Evolutionary conservation across 768 basidiomycete genomes (phyloP).

Genomic region (Mycena chlorophos): DNA sequence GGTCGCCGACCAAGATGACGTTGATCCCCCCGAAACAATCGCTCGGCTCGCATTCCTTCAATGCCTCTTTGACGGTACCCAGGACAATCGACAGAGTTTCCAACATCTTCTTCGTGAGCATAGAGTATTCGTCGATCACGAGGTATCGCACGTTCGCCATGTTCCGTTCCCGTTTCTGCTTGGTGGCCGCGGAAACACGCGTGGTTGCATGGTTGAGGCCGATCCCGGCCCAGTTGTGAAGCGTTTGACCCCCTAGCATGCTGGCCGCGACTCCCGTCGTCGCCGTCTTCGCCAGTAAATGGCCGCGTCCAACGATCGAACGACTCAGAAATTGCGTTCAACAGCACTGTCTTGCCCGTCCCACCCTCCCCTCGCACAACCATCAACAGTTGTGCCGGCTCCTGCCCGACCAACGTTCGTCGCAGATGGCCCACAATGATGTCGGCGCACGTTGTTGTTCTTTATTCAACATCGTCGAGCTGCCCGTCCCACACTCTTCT

Average conservation of each 20-base stretch:
- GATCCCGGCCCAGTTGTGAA: conserved; percentile 34
- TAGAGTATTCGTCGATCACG: conserved; percentile 43
- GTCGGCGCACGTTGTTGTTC: conserved; percentile 37
- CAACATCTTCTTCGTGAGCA: conserved; percentile 32
- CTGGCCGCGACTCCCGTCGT: conserved; percentile 43
- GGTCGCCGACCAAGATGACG: conserved; percentile 39
- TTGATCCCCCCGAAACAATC: conserved; percentile 39
- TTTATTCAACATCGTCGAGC: neutral
- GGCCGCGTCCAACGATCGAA: conserved; percentile 23
- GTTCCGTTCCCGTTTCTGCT: conserved; percentile 16
- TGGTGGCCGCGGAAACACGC: too few relatives aligned
- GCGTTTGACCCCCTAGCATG: conserved; percentile 37
- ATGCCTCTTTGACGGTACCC: conserved; percentile 4
- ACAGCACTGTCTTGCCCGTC: conserved; percentile 43
- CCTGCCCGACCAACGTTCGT: conserved; percentile 18
- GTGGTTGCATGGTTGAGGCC: too few relatives aligned
- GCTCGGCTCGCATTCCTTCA: conserved; percentile 2
- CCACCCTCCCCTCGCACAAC: conserved; percentile 43
- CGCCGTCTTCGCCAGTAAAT: conserved; percentile 34
- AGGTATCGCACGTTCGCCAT: conserved; percentile 27
- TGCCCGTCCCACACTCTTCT: too few relatives aligned
- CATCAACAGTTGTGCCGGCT: conserved; percentile 36
- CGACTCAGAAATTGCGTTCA: conserved; percentile 35
- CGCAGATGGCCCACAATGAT: conserved; percentile 34
- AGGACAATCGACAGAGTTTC: conserved; percentile 24